Evolutionary conservation across 805 yeast genomes (phyloP).

Genomic region (Lachancea quebecensis): DNA sequence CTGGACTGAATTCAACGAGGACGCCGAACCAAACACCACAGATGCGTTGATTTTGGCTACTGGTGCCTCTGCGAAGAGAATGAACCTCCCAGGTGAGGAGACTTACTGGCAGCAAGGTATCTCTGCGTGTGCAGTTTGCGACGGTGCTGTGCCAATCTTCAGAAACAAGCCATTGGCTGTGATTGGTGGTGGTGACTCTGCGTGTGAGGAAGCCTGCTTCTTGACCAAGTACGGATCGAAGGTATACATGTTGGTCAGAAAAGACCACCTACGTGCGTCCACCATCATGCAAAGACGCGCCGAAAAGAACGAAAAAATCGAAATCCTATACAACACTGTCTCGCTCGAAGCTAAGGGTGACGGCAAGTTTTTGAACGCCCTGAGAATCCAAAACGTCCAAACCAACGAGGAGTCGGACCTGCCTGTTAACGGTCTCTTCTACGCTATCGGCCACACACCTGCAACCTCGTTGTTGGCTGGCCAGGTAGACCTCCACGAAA

Average conservation of each 20-base stretch:
- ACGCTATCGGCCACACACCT: constrained; percentile 96
- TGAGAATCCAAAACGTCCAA: constrained; percentile 62
- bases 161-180: constrained; percentile 97
- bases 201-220: constrained; percentile 97
- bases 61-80: constrained; percentile 97
- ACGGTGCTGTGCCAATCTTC: constrained; percentile 98
- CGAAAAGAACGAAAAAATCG: constrained; percentile 75
- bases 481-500: constrained; percentile 78
- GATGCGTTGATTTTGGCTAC: constrained; percentile 93
- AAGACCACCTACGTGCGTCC: constrained; percentile 91
- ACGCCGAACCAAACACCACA: constrained; percentile 80
- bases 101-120: constrained; percentile 98
- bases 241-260: constrained; percentile 88
- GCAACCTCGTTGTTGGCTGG: constrained; percentile 77
- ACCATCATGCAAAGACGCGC: constrained; percentile 96
- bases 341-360: constrained; percentile 89
- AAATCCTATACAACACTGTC: constrained; percentile 80
- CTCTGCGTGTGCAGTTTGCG: constrained; percentile 99
- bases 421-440: constrained; percentile 85
- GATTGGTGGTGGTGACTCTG: constrained; percentile 98
- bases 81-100: constrained; percentile 93
- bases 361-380: constrained; percentile 67
- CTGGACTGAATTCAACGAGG: constrained; percentile 96
- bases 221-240: constrained; percentile 96
- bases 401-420: constrained; percentile 64